Evolutionary conservation across 352 stramenopile species (phyloP).

Genomic region (Pythium pectinolyticum): DNA sequence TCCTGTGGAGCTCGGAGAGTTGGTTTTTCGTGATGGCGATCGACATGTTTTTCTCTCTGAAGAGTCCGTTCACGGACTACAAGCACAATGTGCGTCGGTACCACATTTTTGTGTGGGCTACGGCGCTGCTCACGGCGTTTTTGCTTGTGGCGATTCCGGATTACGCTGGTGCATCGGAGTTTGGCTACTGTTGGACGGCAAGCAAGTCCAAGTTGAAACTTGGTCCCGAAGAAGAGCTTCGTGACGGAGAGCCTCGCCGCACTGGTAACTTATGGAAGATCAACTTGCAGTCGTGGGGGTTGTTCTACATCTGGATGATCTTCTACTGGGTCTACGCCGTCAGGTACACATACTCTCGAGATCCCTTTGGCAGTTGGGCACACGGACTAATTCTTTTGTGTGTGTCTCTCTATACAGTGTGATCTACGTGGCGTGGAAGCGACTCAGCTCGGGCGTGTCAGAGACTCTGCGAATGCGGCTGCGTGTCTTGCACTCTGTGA

Average conservation of each 20-base stretch:
- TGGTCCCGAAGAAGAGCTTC: too few species aligned
- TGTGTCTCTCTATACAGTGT: conserved; percentile 38
- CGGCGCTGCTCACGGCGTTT: conserved; percentile 69
- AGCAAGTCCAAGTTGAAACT: conserved; percentile 59
- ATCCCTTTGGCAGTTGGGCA: too few species aligned
- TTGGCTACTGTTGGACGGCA: conserved; percentile 83
- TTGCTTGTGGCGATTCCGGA: conserved; percentile 70
- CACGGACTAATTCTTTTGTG: neutral
- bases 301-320: conserved; percentile 89
- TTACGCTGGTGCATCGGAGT: conserved; percentile 75
- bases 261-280: conserved; percentile 82
- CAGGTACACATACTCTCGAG: conserved; percentile 42
- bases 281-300: conserved; percentile 84
- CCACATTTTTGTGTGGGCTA: conserved; percentile 81
- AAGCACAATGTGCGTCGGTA: conserved; percentile 84
- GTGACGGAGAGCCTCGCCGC: too few species aligned
- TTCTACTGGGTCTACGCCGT: conserved; percentile 86
- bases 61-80: conserved; percentile 89
- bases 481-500: conserved; percentile 85
- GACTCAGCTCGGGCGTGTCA: conserved; percentile 74
- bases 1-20: conserved; percentile 85
- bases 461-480: conserved; percentile 85
- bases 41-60: conserved; percentile 81
- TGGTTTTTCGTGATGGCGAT: conserved; percentile 91
- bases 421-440: conserved; percentile 84